A percentile compares a stretch with the other conserved stretches of the same genome.
Evolutionary conservation across 768 basidiomycete species (phyloP).

Genomic region (Lentinula edodes): DNA sequence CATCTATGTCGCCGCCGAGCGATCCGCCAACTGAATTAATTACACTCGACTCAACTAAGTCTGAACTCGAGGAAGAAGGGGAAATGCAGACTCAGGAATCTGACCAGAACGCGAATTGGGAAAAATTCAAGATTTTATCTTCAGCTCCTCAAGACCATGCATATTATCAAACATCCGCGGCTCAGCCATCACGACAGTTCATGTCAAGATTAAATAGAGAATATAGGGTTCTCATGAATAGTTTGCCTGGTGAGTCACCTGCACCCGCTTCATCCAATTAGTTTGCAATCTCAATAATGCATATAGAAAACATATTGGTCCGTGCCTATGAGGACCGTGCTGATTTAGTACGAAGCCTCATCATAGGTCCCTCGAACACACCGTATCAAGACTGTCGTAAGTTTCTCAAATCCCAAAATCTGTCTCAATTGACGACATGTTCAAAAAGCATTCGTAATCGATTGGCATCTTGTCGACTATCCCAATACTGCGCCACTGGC

Average conservation of each 20-base stretch:
- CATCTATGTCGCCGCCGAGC: neutral
- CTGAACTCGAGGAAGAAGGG: neutral
- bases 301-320: slow-evolving; percentile 77
- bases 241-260: slow-evolving; percentile 68
- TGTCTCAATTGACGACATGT: neutral
- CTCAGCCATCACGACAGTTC: slow-evolving; percentile 69
- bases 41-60: neutral
- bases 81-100: slow-evolving; percentile 12
- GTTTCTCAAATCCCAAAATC: too few species aligned
- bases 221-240: slow-evolving; percentile 71
- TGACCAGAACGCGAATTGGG: slow-evolving; percentile 42
- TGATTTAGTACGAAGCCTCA: slow-evolving; percentile 82
- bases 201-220: slow-evolving; percentile 75
- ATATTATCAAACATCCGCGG: slow-evolving; percentile 56
- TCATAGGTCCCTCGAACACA: slow-evolving; percentile 90
- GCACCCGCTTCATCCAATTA: neutral
- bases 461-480: slow-evolving; percentile 87
- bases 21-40: neutral
- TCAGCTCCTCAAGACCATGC: slow-evolving; percentile 80
- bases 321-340: slow-evolving; percentile 86
- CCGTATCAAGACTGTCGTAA: slow-evolving; percentile 68
- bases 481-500: slow-evolving; percentile 80
- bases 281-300: slow-evolving; percentile 2
- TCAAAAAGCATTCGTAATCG: slow-evolving; percentile 84
- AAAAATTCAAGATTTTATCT: slow-evolving; percentile 75